Conservation (phyloP, 2,329 filamentous ascomycete genomes). For the Alternaria sp. region DNA sequence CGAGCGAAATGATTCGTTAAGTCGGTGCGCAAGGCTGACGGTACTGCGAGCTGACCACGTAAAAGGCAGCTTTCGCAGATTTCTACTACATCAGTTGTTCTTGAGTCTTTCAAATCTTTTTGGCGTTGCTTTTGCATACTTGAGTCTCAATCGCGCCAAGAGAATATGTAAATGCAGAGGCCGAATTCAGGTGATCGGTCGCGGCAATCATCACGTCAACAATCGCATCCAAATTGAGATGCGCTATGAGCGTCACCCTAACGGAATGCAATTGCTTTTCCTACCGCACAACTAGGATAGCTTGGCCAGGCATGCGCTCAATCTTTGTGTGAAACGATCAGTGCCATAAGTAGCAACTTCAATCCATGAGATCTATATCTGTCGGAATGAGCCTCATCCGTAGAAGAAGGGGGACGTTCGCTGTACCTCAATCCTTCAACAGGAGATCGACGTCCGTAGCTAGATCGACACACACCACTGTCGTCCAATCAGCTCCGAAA, state of each 20-base stretch:
- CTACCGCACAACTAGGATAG: not conserved
- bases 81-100: not conserved
- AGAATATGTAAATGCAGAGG: not conserved
- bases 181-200: not conserved
- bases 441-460: not conserved
- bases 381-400: constrained; percentile 1
- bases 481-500: not conserved
- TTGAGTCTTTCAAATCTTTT: not conserved
- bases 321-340: not conserved
- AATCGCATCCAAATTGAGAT: not conserved
- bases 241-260: not conserved
- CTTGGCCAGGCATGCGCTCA: not conserved
- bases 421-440: not conserved
- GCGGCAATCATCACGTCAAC: not conserved
- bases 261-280: not conserved
- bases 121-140: not conserved
- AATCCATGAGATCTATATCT: not conserved
- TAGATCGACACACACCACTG: not conserved
- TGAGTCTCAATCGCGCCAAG: not conserved
- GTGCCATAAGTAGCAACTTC: not conserved
- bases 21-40: not conserved
- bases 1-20: not conserved
- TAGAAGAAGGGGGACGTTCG: not conserved
- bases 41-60: not conserved
- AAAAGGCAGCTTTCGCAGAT: not conserved